Base-by-base conservation (phyloP, 805 yeast species). In the Cephaloascus fragrans region DNA sequence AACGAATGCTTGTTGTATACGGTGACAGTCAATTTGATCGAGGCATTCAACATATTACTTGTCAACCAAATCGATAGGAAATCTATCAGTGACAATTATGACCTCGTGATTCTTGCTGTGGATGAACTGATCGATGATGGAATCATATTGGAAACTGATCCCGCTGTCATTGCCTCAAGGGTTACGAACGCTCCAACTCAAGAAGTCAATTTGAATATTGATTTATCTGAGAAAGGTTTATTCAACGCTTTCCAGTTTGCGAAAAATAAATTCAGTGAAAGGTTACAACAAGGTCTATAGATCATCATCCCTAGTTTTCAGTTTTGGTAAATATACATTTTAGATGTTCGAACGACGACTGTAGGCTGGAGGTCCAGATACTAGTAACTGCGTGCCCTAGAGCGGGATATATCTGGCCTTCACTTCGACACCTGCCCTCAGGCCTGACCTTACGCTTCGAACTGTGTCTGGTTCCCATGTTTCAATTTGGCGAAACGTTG, bases 111-210 rank as follows among this genome's bases (percentile, higher is more conserved):
- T 34, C 71, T 93, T 57, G 85, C 94, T 3, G 74, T 89, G 34
- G 98, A 93, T 59, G 97, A 93, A 62, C 73, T 94, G 8, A 69
- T 93, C 37, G 98, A 93, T 56, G 95, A 89, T 55, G 98, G 97
- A 32, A 77, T 93, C 46, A 78, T 93, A 41, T 71, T 93, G 48
- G 97, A 93, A 59, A 82, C 88, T 19, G 97, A 93, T 52, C 79
- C 95, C 4, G 76, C 82, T 28, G 78, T 85, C 33, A 84, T 93
- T 49, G 89, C 90, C 2, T 76, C 94, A 14, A 76, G 98, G 62
- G 96, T 89, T 19, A 84, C 97, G n/a, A 75, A 77, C 43, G 80
- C 93, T 26, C 95, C 96, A 35, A 61, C 77, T 26, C 77, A 71
- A 46, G 96, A 87, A 49, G 64, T 62, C 23, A 69, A 72, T 44